phyloP scores from a whole-genome alignment of 108 stramenopile genomes.

The Nitzschia palea region DNA sequence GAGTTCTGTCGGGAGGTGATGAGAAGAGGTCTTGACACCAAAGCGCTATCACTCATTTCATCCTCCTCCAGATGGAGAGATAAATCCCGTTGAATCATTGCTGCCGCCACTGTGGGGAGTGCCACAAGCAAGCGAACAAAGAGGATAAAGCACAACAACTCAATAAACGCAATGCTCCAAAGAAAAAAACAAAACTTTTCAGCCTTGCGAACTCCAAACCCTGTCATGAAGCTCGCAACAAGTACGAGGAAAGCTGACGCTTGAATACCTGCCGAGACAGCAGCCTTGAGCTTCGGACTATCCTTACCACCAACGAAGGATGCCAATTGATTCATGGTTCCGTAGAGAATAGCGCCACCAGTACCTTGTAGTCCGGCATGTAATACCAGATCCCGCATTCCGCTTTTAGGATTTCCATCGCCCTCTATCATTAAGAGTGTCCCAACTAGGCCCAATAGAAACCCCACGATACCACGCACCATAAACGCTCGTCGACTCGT shows the following conservation, averaged over 20 bases:
- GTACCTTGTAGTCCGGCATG: conserved; percentile 25
- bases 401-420: neutral
- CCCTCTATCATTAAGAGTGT: conserved; percentile 6
- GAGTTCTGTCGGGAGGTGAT: neutral
- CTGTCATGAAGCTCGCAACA: conserved; percentile 25
- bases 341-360: conserved; percentile 39
- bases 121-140: conserved; percentile 25
- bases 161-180: conserved; percentile 5
- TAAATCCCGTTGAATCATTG: conserved; percentile 38
- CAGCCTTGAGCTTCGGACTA: conserved; percentile 13
- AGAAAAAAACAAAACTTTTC: conserved; percentile 32
- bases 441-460: conserved; percentile 13
- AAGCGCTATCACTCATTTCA: neutral
- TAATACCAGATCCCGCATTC: neutral
- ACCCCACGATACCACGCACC: conserved; percentile 35
- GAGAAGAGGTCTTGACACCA: neutral
- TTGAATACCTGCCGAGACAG: conserved; percentile 46
- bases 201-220: conserved; percentile 24
- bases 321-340: conserved; percentile 49
- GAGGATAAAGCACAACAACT: conserved; percentile 13
- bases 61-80: conserved; percentile 18
- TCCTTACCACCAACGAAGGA: conserved; percentile 32
- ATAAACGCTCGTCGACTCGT: conserved; percentile 25
- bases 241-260: conserved; percentile 41
- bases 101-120: conserved; percentile 7